Percentiles rank a stretch among this genome's conserved stretches.
phyloP scores from a whole-genome alignment of 805 yeast genomes.

The Torulaspora maleeae region DNA sequence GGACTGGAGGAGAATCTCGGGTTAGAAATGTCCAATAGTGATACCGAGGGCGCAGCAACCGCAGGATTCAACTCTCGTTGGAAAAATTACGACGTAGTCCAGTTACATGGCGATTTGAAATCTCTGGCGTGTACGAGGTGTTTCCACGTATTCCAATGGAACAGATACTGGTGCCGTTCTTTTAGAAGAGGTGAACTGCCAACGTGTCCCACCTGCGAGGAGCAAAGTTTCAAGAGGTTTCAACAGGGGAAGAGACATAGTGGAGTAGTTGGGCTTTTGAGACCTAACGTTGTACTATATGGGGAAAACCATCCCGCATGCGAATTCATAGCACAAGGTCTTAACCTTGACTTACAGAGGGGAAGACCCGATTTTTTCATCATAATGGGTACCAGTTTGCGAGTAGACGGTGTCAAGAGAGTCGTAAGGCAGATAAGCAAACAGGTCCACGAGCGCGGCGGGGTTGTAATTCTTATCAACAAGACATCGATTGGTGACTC shows the following conservation, averaged over 20 bases:
- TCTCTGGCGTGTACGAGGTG: constrained; percentile 73
- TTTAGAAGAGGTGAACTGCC: constrained; percentile 66
- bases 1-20: constrained; percentile 71
- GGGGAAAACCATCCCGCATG: constrained; percentile 92
- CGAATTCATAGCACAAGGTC: constrained; percentile 68
- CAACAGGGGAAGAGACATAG: constrained; percentile 69
- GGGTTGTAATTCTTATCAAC: constrained; percentile 73
- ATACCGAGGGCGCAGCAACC: constrained; percentile 22
- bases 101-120: constrained; percentile 85
- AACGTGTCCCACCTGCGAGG: constrained; percentile 66
- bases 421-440: constrained; percentile 66
- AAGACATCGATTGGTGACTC: constrained; percentile 56
- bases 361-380: constrained; percentile 70
- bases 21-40: constrained; percentile 52
- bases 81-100: constrained; percentile 73
- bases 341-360: constrained; percentile 54
- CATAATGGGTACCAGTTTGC: constrained; percentile 90
- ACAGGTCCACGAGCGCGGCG: constrained; percentile 72
- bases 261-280: constrained; percentile 64
- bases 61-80: constrained; percentile 42
- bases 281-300: constrained; percentile 88
- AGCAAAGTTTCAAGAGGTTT: constrained; percentile 50
- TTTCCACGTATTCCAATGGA: constrained; percentile 57
- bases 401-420: constrained; percentile 83
- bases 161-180: constrained; percentile 41